phyloP scores from a whole-genome alignment of 257 asterid species.

The Solanum corneliomulleri region DNA sequence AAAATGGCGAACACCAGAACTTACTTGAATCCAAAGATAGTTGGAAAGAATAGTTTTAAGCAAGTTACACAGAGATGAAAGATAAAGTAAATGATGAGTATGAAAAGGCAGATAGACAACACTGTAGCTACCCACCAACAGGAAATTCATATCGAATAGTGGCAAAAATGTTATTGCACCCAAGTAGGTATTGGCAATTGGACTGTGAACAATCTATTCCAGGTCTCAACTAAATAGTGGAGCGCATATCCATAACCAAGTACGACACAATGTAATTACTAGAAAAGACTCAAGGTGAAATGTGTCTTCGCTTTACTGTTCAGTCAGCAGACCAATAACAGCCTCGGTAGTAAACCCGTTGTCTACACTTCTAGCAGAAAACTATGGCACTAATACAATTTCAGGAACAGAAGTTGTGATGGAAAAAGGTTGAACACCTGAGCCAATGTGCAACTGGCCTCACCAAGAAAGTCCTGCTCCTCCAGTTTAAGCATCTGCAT shows the following conservation, averaged over 20 bases:
- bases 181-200: neutral
- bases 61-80: neutral
- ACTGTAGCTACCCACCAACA: neutral
- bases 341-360: neutral
- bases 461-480: slow-evolving; percentile 98
- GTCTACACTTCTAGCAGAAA: neutral
- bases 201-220: neutral
- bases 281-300: neutral
- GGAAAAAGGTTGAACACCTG: slow-evolving; percentile 40
- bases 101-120: neutral
- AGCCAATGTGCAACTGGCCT: slow-evolving; percentile 72
- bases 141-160: neutral
- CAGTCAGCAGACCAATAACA: neutral
- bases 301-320: neutral
- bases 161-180: neutral
- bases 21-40: neutral
- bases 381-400: neutral
- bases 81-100: neutral
- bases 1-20: neutral
- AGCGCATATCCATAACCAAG: neutral
- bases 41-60: neutral
- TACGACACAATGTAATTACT: neutral
- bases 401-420: neutral
- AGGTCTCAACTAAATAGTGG: neutral
- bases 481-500: slow-evolving; percentile 56